Evolutionary conservation across 2,329 filamentous ascomycete species (phyloP).

Genomic region (Sclerotinia nivalis): DNA sequence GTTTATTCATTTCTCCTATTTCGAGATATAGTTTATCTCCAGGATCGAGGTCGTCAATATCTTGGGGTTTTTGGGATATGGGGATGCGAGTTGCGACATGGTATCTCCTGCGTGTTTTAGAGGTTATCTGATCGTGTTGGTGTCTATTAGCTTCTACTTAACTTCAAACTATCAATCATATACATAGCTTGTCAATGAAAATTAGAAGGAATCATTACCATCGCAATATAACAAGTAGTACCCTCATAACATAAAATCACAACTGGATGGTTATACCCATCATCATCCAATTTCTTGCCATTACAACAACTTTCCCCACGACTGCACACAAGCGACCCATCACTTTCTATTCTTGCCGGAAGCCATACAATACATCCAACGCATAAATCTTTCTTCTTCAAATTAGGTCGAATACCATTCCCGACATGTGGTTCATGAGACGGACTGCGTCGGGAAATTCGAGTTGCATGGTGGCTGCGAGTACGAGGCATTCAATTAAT

Average conservation of each 20-base stretch:
- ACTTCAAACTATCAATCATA: not conserved
- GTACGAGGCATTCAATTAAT: slow-evolving; percentile 13
- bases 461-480: slow-evolving; percentile 9
- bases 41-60: not conserved
- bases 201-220: not conserved
- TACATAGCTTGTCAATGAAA: too few relatives aligned
- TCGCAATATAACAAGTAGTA: not conserved
- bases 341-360: not conserved
- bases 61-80: slow-evolving; percentile 1
- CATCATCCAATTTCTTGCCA: not conserved
- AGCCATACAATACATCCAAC: slow-evolving; percentile 18
- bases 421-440: not conserved
- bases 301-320: slow-evolving; percentile 7
- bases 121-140: not conserved
- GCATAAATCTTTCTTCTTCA: not conserved
- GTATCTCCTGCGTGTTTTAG: not conserved
- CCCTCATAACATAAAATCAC: not conserved
- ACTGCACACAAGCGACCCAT: not conserved
- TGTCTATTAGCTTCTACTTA: not conserved
- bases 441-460: not conserved
- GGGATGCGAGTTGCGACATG: not conserved
- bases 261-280: slow-evolving; percentile 11
- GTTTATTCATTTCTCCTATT: not conserved
- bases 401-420: not conserved
- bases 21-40: not conserved